Evolutionary conservation across 805 yeast species (phyloP), one percentile per base, ranked within the genome.

Genomic region (Yamadazyma sp.): DNA sequence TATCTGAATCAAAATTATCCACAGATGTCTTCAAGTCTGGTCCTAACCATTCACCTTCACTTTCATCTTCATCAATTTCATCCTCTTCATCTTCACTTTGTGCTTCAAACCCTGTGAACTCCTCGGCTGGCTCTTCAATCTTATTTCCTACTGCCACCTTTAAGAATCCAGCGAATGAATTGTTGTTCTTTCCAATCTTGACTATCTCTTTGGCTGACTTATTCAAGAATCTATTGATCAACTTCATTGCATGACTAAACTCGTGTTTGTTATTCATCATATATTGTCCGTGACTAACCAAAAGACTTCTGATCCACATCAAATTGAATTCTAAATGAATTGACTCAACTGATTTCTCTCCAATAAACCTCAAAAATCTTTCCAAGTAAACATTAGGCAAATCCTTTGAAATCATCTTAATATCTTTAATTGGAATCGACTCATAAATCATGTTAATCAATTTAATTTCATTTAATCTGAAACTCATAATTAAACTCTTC

Each of bases 401-500:
- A 32, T 76, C 84, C n/a, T 69, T 57, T 6, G 82, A 65, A 7
- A 89, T 75, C 33, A 93, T 58, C 22, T 72, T 65, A 24, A 91
- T 76, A 52, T 88, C 95, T 3, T 66, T 63, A n/a, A 74, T 53
- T 2, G 93, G 91, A 7, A 89, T 70, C 4, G 73, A 50, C 55
- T 87, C 96, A 55, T 80, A 86, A 0, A 86, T 84, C 41, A 70
- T 70, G 42, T 81, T 81, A 17, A 89, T 77, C 35, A 93, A 63
- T 48, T 80, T 76, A 8, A 60, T 63, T 54, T 93, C 98, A 54
- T 93, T 93, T 41, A 93, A 71, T 58, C 98, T 73, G 73, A 93
- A 88, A 0, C 97, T 78, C 97, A 93, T 88, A 10, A 89, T 85
- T 39, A 91, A 60, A 0, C 97, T 91, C 26, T 76, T 76, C 48